Base-by-base conservation (phyloP, 2,329 filamentous ascomycete species). In the Alternaria brassicae region DNA sequence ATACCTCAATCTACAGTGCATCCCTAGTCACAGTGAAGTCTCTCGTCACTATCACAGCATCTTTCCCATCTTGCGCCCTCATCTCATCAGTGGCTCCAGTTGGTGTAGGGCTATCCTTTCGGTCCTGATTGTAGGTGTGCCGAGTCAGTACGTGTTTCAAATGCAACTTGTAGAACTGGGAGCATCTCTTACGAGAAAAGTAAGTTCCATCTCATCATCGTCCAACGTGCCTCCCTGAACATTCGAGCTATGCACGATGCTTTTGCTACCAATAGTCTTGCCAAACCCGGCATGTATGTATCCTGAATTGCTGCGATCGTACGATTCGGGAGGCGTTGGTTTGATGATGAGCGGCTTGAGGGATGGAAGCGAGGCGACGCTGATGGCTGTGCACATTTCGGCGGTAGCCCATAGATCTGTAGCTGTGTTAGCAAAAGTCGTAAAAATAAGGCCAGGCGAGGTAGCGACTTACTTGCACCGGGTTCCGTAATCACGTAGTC, bases 331-430 rank as follows among this genome's bases (percentile, higher is more conserved):
- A 3, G 58, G 49, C 4, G 48, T 51, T 7, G 62, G 23, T 28
- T 58, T 62, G 8, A 63, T 27, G 44, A 71, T 55, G 25, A 71
- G 60, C 36, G 50, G 21, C 40, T 71, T 71, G 7, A 71, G 52
- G 3, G 58, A 56, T 6, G 67, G 68, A 6, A 71, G 61, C 3
- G 65, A 71, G 28, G 65, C 68, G 34, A 71, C 67, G 21, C 62
- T 62, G 32, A 60, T 39, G 42, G 66, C 63, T 40, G 66, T 70
- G 42, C 66, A 65, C 61, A 70, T 66, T 44, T 71, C 67, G 23
- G 67, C 67, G 19, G 67, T 69, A 27, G 64, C 69, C 66, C 66
- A 69, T 7, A 63, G 48, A 40, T 69, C 68, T 71, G 32, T 10
- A 15, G n/a, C 28, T 12, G 49, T 55, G 32, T 60, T 41, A 60